Evolutionary conservation across 2,329 filamentous ascomycete genomes (phyloP), one percentile per base, ranked within the genome.

Genomic region (Peltaster fructicola): DNA sequence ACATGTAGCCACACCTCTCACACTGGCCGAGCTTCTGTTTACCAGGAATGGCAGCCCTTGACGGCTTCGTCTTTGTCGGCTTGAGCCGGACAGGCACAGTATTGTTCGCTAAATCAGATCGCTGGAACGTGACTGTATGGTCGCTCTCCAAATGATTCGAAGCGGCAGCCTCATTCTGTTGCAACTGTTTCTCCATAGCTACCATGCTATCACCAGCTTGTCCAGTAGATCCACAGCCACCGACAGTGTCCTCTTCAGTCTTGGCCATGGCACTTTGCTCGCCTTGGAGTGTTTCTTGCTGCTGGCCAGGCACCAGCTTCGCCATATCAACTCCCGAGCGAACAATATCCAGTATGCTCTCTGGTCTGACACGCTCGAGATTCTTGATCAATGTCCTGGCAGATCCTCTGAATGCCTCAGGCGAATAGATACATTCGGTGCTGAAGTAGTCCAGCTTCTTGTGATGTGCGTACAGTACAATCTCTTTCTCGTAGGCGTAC

Each of bases 401-500:
- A 37, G 80, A 92, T 3, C 88, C 88, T 30, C 88, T 67, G 47
- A 98, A 98, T 2, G 88, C 88, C 52, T 98, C 88, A 0, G 88
- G 88, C 26, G 81, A 92, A 58, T 98, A 98, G 32, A 98, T 82
- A 59, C 88, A 98, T 54, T 98, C 88, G 0, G 88, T 98, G 43
- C 74, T 92, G 54, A 98, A 98, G 54, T 98, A 98, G 48, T 95
- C 84, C 35, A 98, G 62, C 50, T 84, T 84, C 53, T 88, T 91
- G 58, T 98, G 82, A 47, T 95, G 80, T 4, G 88, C 88, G 47
- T 98, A 98, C 5, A 98, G 63, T 10, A 98, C 88, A 38, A 98
- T 98, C 48, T 98, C 88, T 56, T 98, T 98, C 49, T 98, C 88
- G 47, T 95, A 98, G 2, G 85, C 84, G 49, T 95, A 98, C 51